phyloP scores from a whole-genome alignment of 2,329 filamentous ascomycete genomes.

The Paraphoma chrysanthemicola region DNA sequence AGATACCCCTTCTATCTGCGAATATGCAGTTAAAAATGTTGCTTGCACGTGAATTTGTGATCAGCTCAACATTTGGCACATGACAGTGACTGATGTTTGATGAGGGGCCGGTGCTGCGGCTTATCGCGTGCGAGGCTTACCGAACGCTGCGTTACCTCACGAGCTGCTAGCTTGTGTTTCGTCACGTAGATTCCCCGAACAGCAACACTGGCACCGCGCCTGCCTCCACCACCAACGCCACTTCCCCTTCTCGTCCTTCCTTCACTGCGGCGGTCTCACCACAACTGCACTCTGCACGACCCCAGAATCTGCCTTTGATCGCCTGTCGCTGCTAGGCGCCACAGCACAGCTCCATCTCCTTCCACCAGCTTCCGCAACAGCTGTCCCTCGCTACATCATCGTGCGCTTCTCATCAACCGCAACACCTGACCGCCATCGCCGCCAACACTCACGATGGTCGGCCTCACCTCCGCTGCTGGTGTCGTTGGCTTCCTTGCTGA shows the following conservation, averaged over 20 bases:
- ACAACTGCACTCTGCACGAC: conserved; percentile 16
- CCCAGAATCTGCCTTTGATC: conserved; percentile 17
- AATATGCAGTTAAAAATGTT: neutral
- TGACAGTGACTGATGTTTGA: neutral
- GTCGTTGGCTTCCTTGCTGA: conserved; percentile 95
- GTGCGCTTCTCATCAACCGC: conserved; percentile 18
- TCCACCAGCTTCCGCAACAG: conserved; percentile 42
- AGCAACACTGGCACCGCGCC: conserved; percentile 37
- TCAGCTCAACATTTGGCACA: neutral
- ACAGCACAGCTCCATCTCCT: conserved; percentile 46
- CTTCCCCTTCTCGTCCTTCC: conserved; percentile 38
- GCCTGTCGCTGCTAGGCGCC: conserved; percentile 37
- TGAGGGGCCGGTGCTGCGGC: conserved; percentile 18
- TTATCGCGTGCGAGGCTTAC: conserved; percentile 1
- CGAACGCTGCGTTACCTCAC: neutral
- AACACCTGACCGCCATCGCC: conserved; percentile 12
- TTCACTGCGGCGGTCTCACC: conserved; percentile 29
- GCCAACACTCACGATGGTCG: conserved; percentile 71
- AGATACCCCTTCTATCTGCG: conserved; percentile 37
- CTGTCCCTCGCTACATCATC: conserved; percentile 28
- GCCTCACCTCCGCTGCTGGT: conserved; percentile 91
- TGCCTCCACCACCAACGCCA: conserved; percentile 38
- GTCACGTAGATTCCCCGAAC: conserved; percentile 33
- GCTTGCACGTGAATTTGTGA: conserved; percentile 2
- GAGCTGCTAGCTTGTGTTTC: conserved; percentile 18